Base-by-base conservation (phyloP, 176 grass and related monocot genomes). In the Thinopyrum elongatum region DNA sequence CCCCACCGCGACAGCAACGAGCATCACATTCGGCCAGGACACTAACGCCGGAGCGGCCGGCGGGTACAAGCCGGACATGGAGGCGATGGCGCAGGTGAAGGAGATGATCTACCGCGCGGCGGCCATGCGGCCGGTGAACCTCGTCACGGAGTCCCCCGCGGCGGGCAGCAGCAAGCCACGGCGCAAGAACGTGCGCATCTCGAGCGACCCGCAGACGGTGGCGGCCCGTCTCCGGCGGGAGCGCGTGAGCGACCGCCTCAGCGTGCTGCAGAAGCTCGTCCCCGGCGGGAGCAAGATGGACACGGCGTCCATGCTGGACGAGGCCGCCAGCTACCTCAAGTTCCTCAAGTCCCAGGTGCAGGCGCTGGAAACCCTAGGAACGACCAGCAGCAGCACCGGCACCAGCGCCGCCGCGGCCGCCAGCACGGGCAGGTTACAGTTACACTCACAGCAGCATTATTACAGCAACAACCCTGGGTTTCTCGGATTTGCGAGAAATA, bases 341-440 rank as follows among this genome's bases (percentile, higher is more conserved):
- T 97, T 94, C 87, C 94, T 97, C 87, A 97, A 92, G 84, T 92
- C 94, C 4, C 94, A 97, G 92, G 86, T 97, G n/a, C 93, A 85
- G 25, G 81, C 78, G 65, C 87, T 97, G 89, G 90, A 97, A 97
- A 90, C 85, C 92, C 70, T 97, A 91, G 95, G 82, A 51, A 82
- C 21, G 10, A 34, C 1, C 31, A 65, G 0, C 72, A 63, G 0
- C 71, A 44, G 0, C 80, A 36, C 11, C 72, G 49, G 49, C 49
- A 35, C 3, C 70, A 72, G 1, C 53, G 67, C 26, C 85, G 42
- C 73, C 44, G 17, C 10, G 73, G 3, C 62, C 51, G 10, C 75
- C 66, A 71, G 46, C 72, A 51, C 72, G 60, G 23, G 30, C 83
- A 78, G 63, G 63, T 76, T 85, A 47, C 41, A 44, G 3, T 42